Evolutionary conservation across 2,329 filamentous ascomycete species (phyloP).

Genomic region (Calonectria pseudoreteaudii): DNA sequence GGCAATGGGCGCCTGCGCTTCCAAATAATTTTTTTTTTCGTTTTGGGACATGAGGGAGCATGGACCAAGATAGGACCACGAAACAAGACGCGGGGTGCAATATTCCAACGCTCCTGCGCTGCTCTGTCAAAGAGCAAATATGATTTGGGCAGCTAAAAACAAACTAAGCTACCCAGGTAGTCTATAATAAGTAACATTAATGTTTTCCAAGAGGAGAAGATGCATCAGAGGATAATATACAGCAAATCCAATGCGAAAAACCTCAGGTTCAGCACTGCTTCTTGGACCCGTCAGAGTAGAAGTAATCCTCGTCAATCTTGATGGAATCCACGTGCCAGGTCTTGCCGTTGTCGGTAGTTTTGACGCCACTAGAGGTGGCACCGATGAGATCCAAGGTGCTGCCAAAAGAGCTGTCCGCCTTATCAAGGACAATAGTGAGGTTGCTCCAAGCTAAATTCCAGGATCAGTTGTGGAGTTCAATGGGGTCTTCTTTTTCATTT

Average conservation of each 20-base stretch:
- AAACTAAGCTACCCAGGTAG: background rate
- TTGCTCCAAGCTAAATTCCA: background rate
- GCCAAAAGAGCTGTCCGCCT: background rate
- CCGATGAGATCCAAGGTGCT: background rate
- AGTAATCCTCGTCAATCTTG: constrained; percentile 6
- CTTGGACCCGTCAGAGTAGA: constrained; percentile 6
- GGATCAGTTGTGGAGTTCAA: background rate
- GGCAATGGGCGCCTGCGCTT: background rate
- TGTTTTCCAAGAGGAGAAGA: background rate
- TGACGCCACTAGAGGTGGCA: background rate
- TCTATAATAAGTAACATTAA: background rate
- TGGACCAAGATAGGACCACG: too few species aligned
- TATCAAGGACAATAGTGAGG: background rate
- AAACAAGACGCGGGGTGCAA: background rate
- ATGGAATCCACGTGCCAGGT: constrained; percentile 6
- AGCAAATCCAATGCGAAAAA: background rate
- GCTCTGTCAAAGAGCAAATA: background rate
- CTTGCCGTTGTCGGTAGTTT: background rate
- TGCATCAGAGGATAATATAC: background rate
- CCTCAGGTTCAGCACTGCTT: background rate
- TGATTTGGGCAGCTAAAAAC: background rate
- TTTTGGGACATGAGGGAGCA: background rate
- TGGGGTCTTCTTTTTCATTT: background rate
- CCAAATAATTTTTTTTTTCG: background rate
- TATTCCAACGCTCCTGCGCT: background rate